Evolutionary conservation across 306 rosid species (phyloP), one percentile per base, ranked within the genome.

Genomic region (Purshia tridentata): DNA sequence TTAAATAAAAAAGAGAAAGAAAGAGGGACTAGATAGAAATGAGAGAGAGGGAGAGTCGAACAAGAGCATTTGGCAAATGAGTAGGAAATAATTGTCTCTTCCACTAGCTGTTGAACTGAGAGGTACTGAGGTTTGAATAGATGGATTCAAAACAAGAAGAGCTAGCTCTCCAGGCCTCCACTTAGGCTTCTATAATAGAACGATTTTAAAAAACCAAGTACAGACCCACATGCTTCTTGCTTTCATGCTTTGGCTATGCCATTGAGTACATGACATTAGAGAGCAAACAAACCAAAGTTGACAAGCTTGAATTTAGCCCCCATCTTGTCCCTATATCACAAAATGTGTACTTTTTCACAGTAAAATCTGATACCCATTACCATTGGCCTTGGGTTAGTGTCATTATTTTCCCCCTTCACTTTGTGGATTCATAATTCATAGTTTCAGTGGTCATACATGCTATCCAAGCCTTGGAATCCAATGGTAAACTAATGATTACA

Each of bases 281-380:
- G 29, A 81, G 63, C 81, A 42, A 69, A 19, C 69, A 70, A 68
- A 45, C 23, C 39, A 18, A 49, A 73, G 66, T 61, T 78, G 76
- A 77, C 56, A 76, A 79, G 19, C 16, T 35, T n/a, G n/a, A n/a
- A n/a, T n/a, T 70, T 70, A 77, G 85, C 76, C 84, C 91, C 95
- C 83, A 83, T 82, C 77, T 80, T 49, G 74, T 77, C 79, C 55
- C 87, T 76, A 49, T 72, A 14, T 75, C 77, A 72, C 81, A 69
- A 73, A 65, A 70, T 35, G 69, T 14, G 54, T 55, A 50, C 37
- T 19, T 29, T 66, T 23, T 62, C 8, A 54, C 67, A 65, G 63
- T 70, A 80, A 73, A 71, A 45, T 50, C 19, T 67, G 18, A 65
- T 69, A 47, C 77, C 76, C 70, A 48, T 42, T 9, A 53, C 53